phyloP scores from a whole-genome alignment of 2,329 filamentous ascomycete species.

The Neoascochyta sp. region DNA sequence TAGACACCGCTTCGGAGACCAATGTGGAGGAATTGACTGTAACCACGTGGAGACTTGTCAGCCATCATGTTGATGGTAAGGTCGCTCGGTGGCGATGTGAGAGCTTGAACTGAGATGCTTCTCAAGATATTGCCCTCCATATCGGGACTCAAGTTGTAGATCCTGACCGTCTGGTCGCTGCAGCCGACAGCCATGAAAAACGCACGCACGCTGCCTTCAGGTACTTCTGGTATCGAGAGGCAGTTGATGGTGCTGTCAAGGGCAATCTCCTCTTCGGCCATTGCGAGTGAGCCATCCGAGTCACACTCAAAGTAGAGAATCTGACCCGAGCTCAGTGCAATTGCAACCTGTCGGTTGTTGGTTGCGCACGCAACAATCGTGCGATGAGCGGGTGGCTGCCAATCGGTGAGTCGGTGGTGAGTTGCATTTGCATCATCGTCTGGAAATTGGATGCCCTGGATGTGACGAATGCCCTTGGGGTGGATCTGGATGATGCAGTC shows the following conservation, averaged over 20 bases:
- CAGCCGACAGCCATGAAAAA: slow-evolving; percentile 94
- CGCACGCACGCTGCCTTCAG: slow-evolving; percentile 82
- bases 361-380: slow-evolving; percentile 93
- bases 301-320: slow-evolving; percentile 99
- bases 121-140: slow-evolving; percentile 66
- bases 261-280: slow-evolving; percentile 89
- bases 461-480: slow-evolving; percentile 91
- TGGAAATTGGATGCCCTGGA: slow-evolving; percentile 57
- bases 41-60: slow-evolving; percentile 84
- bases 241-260: slow-evolving; percentile 95
- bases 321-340: slow-evolving; percentile 91
- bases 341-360: slow-evolving; percentile 87
- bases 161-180: slow-evolving; percentile 92
- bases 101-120: slow-evolving; percentile 88
- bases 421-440: slow-evolving; percentile 21
- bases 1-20: slow-evolving; percentile 95
- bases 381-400: slow-evolving; percentile 87
- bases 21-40: slow-evolving; percentile 90
- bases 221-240: slow-evolving; percentile 88
- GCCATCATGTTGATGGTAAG: slow-evolving; percentile 93
- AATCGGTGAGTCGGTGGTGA: slow-evolving; percentile 74
- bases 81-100: slow-evolving; percentile 85
- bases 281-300: slow-evolving; percentile 79
- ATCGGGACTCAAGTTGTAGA: slow-evolving; percentile 85
- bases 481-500: slow-evolving; percentile 92